phyloP scores from a whole-genome alignment of 2,329 filamentous ascomycete species.

The Trichoderma sp. region DNA sequence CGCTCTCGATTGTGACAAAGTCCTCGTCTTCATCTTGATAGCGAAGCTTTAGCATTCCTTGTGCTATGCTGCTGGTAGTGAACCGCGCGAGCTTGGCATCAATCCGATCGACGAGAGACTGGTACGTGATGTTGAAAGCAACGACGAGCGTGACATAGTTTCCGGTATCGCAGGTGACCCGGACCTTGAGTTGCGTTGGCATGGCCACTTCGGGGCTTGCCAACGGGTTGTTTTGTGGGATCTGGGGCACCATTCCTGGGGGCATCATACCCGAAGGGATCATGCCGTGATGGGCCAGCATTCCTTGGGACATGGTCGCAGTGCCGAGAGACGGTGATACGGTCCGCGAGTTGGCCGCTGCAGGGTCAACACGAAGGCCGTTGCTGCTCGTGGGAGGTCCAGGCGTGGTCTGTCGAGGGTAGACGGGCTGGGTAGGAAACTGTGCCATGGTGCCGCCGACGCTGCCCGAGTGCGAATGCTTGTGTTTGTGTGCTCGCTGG shows the following conservation, averaged over 20 bases:
- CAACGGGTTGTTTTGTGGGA: conserved; percentile 40
- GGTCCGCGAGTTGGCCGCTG: conserved; percentile 47
- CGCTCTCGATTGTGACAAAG: conserved; percentile 88
- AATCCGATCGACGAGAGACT: conserved; percentile 90
- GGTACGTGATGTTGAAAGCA: conserved; percentile 91
- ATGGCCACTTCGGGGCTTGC: conserved; percentile 56
- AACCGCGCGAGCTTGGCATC: conserved; percentile 91
- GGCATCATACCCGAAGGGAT: conserved; percentile 21
- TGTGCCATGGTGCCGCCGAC: conserved; percentile 58
- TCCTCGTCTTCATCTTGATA: conserved; percentile 94
- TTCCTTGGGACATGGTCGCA: conserved; percentile 33
- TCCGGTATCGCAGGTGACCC: conserved; percentile 83
- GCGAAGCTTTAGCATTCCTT: conserved; percentile 80
- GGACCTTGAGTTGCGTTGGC: conserved; percentile 86
- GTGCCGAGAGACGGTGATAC: conserved; percentile 53
- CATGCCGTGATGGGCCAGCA: conserved; percentile 20
- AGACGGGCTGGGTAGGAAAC: conserved; percentile 59
- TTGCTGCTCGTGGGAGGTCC: conserved; percentile 39
- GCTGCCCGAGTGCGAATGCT: conserved; percentile 52
- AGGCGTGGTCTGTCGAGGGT: conserved; percentile 53
- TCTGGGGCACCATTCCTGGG: conserved; percentile 29
- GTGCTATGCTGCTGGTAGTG: conserved; percentile 80
- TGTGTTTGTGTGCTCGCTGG: conserved; percentile 59
- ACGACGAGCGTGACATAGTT: conserved; percentile 97
- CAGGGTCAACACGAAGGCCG: conserved; percentile 46